phyloP scores from a whole-genome alignment of 805 yeast genomes.

The Priceomyces haplophilus region DNA sequence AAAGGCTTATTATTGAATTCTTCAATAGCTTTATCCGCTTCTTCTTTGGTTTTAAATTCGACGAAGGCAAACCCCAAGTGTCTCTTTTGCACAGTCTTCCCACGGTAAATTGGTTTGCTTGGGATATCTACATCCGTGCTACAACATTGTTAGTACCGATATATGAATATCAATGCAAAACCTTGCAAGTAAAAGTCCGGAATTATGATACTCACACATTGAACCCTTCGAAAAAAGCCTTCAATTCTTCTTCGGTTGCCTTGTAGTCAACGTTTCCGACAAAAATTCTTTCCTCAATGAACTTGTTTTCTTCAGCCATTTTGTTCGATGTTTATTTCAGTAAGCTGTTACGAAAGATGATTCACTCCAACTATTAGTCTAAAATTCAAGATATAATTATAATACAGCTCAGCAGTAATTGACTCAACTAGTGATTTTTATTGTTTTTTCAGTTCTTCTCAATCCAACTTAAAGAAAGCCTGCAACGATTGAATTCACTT shows the following conservation, averaged over 20 bases:
- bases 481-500: background rate
- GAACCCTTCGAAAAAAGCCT: conserved; percentile 48
- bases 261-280: conserved; percentile 43
- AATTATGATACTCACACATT: conserved; percentile 27
- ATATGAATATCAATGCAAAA: background rate
- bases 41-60: conserved; percentile 44
- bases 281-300: conserved; percentile 45
- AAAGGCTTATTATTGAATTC: conserved; percentile 41
- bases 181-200: too few relatives aligned
- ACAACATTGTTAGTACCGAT: conserved; percentile 13
- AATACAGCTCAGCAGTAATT: conserved; percentile 3
- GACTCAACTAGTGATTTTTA: conserved; percentile 10
- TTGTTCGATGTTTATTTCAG: conserved; percentile 3
- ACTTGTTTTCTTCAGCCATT: conserved; percentile 21
- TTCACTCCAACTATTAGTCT: background rate
- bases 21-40: conserved; percentile 45
- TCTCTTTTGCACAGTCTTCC: conserved; percentile 37
- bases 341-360: background rate
- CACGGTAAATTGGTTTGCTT: conserved; percentile 33
- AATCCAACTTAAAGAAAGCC: background rate
- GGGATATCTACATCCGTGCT: conserved; percentile 51
- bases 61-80: conserved; percentile 61
- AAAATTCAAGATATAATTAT: conserved; percentile 1
- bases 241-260: conserved; percentile 43
- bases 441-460: background rate